Conservation (phyloP, 805 yeast genomes). For the Debaryomyces hansenii region DNA sequence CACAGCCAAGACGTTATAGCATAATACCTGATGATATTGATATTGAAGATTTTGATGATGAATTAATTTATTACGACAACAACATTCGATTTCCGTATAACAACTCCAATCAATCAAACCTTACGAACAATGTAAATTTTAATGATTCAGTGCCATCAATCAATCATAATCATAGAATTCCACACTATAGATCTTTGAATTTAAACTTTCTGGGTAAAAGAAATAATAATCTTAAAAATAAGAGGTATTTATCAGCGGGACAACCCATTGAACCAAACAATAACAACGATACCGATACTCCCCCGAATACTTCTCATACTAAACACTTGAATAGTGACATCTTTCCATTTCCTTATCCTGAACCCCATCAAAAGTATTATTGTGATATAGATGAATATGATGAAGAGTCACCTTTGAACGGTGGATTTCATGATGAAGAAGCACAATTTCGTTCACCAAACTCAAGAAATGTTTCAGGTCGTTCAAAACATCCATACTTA, state of each 20-base stretch:
- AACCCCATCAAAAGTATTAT: constrained; percentile 27
- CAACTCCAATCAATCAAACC: constrained; percentile 8
- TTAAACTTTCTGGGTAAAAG: constrained; percentile 28
- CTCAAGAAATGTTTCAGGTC: constrained; percentile 15
- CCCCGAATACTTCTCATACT: constrained; percentile 8
- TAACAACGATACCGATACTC: constrained; percentile 5
- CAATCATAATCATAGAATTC: constrained; percentile 25
- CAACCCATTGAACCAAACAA: constrained; percentile 20
- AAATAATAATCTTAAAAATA: constrained; percentile 19
- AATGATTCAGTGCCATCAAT: constrained; percentile 35
- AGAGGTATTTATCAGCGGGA: constrained; percentile 40
- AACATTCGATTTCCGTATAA: constrained; percentile 38
- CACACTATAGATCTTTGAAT: constrained; percentile 43
- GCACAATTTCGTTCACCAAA: constrained; percentile 10
- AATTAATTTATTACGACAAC: constrained; percentile 46
- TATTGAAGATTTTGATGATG: constrained; percentile 56
- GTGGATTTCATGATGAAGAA: constrained; percentile 1
- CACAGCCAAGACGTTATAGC: constrained; percentile 70
- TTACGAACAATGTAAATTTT: constrained; percentile 15
- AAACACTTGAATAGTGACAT: constrained; percentile 17
- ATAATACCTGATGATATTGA: constrained; percentile 66
- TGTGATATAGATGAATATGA: constrained; percentile 42
- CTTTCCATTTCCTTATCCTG: constrained; percentile 37
- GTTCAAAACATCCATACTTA: constrained; percentile 16
- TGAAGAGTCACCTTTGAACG: constrained; percentile 23